Evolutionary conservation across 208 protist species (phyloP).

Genomic region (Strigomonas culicis): DNA sequence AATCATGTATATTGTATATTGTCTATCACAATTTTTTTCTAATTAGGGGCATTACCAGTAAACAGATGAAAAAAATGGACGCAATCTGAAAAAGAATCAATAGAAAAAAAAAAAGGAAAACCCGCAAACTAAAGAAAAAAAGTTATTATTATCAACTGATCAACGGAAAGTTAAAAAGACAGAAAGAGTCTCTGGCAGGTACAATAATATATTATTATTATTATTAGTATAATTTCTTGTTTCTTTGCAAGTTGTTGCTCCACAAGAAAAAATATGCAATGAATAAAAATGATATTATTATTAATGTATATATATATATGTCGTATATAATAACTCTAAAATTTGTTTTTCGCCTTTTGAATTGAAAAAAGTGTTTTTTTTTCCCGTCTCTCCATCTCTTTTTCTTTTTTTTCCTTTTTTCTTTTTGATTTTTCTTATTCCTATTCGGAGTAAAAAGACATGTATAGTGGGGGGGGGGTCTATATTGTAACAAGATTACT

Average conservation of each 20-base stretch:
- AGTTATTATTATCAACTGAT: slow-evolving; percentile 1
- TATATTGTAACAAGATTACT: not conserved
- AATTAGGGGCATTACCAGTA: too few species aligned
- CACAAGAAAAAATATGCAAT: not conserved
- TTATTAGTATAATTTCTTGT: not conserved
- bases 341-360: not conserved
- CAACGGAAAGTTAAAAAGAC: not conserved
- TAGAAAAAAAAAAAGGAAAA: slow-evolving; percentile 5
- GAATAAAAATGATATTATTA: not conserved
- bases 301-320: not conserved
- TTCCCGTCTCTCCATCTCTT: not conserved
- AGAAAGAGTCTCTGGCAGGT: not conserved
- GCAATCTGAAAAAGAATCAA: not conserved
- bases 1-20: not conserved
- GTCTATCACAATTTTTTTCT: too few species aligned
- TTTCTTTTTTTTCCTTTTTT: slow-evolving; percentile 2
- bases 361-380: not conserved
- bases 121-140: slow-evolving; percentile 8
- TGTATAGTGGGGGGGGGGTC: not conserved
- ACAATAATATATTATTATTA: not conserved
- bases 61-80: slow-evolving; percentile 6
- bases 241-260: not conserved
- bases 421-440: not conserved
- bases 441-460: slow-evolving; percentile 6
- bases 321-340: not conserved